phyloP scores from a whole-genome alignment of 768 basidiomycete genomes.

The Paxillus rubicundulus region DNA sequence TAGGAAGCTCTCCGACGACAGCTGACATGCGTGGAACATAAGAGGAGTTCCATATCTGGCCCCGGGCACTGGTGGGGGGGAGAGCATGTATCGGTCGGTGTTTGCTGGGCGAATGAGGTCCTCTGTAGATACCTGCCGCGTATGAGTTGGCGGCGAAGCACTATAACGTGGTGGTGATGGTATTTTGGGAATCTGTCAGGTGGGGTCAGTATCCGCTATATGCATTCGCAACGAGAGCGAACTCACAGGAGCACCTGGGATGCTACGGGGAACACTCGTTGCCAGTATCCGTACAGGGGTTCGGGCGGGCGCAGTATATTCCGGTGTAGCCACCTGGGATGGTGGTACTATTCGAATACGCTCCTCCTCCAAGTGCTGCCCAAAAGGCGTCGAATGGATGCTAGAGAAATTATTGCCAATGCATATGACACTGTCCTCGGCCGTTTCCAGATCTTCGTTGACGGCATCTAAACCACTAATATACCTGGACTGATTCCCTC shows the following conservation, averaged over 20 bases:
- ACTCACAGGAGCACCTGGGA: conserved; percentile 15
- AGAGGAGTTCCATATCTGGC: conserved; percentile 30
- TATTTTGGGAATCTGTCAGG: conserved; percentile 6
- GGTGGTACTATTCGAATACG: not conserved
- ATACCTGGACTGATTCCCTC: not conserved
- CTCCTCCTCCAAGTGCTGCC: conserved; percentile 8
- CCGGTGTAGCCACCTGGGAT: conserved; percentile 4
- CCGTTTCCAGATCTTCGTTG: conserved; percentile 11
- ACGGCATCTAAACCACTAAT: conserved; percentile 3
- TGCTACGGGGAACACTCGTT: not conserved
- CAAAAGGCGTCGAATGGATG: conserved; percentile 12
- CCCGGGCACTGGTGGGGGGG: conserved; percentile 38
- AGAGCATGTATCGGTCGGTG: conserved; percentile 31
- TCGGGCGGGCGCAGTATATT: not conserved
- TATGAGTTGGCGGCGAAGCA: conserved; percentile 8
- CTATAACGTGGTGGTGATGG: conserved; percentile 17
- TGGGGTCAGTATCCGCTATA: not conserved
- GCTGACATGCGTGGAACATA: conserved; percentile 20
- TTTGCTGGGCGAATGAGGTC: conserved; percentile 14
- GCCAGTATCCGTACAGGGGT: not conserved
- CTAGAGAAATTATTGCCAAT: conserved; percentile 20
- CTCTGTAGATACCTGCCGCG: conserved; percentile 23
- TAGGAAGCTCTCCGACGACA: conserved; percentile 27
- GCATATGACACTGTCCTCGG: conserved; percentile 12
- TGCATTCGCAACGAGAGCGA: not conserved